phyloP scores from a whole-genome alignment of 2,329 filamentous ascomycete genomes.

The Dactylella cylindrospora region DNA sequence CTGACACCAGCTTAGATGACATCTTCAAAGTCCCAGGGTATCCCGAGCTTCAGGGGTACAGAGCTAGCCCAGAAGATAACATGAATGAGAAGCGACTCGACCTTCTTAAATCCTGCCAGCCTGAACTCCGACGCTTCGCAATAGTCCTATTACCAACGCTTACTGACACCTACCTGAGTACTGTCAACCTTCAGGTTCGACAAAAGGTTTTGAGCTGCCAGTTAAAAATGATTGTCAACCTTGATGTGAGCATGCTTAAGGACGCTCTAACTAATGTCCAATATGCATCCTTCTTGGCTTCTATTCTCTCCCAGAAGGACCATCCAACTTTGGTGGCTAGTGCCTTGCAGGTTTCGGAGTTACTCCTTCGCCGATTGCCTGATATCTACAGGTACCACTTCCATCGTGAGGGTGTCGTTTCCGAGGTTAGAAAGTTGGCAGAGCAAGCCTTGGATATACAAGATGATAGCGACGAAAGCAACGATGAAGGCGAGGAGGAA shows the following conservation, averaged over 20 bases:
- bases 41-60: conserved; percentile 49
- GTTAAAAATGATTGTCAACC: conserved; percentile 93
- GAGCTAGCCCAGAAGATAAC: conserved; percentile 52
- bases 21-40: conserved; percentile 54
- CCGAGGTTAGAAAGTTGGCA: conserved; percentile 82
- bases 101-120: conserved; percentile 76
- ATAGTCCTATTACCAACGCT: conserved; percentile 90
- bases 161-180: conserved; percentile 96
- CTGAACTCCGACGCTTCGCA: conserved; percentile 85
- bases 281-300: conserved; percentile 92
- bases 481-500: conserved; percentile 31
- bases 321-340: conserved; percentile 82
- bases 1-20: conserved; percentile 54
- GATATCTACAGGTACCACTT: conserved; percentile 93
- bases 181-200: conserved; percentile 88
- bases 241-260: conserved; percentile 80
- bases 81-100: conserved; percentile 81
- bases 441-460: conserved; percentile 53
- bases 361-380: conserved; percentile 80
- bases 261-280: conserved; percentile 85
- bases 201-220: conserved; percentile 96
- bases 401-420: conserved; percentile 92
- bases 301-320: conserved; percentile 93
- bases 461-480: conserved; percentile 38
- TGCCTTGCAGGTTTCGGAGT: conserved; percentile 83